Percentiles rank a stretch among this genome's conserved stretches.
phyloP scores from a whole-genome alignment of 805 yeast species.

The Candida krabiensis region DNA sequence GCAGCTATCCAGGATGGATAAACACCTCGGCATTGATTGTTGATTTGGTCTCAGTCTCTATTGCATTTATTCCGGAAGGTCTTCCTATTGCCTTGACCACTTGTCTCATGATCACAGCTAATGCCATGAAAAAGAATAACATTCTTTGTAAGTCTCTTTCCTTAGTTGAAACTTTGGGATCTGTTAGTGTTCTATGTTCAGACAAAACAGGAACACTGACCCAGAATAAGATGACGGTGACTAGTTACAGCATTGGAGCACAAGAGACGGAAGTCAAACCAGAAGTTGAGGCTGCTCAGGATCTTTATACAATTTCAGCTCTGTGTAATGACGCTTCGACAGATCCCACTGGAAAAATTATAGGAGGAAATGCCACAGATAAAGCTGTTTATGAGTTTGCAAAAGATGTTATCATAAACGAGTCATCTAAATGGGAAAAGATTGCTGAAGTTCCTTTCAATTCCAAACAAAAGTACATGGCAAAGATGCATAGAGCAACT shows the following conservation, averaged over 20 bases:
- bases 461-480: constrained; percentile 46
- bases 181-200: constrained; percentile 61
- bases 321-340: constrained; percentile 35
- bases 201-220: constrained; percentile 81
- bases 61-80: constrained; percentile 54
- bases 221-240: constrained; percentile 47
- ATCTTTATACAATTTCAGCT: constrained; percentile 21
- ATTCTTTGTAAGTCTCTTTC: constrained; percentile 47
- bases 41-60: constrained; percentile 45
- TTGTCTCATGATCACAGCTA: constrained; percentile 49
- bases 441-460: constrained; percentile 40
- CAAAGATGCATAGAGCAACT: constrained; percentile 8
- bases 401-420: constrained; percentile 18
- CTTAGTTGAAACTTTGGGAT: constrained; percentile 54
- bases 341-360: constrained; percentile 26
- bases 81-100: constrained; percentile 52
- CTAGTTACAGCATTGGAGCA: constrained; percentile 23
- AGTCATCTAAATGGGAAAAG: constrained; percentile 24
- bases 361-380: constrained; percentile 49
- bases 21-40: constrained; percentile 40
- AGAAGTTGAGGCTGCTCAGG: constrained; percentile 26
- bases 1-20: constrained; percentile 41
- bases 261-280: constrained; percentile 24
- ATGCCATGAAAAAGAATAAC: constrained; percentile 42
- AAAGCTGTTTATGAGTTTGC: constrained; percentile 42